A percentile compares a stretch with the other conserved stretches of the same genome.
Evolutionary conservation across 2,329 filamentous ascomycete genomes (phyloP).

Genomic region (Fusarium fujikuroi): DNA sequence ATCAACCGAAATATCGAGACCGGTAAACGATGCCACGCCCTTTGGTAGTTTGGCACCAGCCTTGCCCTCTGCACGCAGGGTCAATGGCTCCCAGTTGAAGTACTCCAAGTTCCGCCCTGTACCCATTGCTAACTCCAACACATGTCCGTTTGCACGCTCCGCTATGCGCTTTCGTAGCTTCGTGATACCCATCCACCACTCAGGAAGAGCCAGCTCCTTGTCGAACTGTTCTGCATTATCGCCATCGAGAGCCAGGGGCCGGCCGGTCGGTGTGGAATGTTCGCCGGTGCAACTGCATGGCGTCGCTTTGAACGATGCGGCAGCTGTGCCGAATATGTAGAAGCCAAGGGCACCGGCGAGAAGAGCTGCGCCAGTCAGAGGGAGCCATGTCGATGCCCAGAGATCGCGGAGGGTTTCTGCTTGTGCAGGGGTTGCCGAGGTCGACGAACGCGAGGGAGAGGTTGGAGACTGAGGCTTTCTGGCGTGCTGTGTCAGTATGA

Average conservation of each 20-base stretch:
- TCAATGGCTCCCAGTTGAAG: slow-evolving; percentile 65
- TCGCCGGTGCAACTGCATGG: slow-evolving; percentile 45
- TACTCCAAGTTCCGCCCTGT: slow-evolving; percentile 70
- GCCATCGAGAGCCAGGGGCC: slow-evolving; percentile 58
- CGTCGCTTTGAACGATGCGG: slow-evolving; percentile 48
- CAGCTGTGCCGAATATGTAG: slow-evolving; percentile 56
- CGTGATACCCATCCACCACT: slow-evolving; percentile 67
- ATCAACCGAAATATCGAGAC: slow-evolving; percentile 68
- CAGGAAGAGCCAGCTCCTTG: slow-evolving; percentile 65
- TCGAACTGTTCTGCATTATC: slow-evolving; percentile 67
- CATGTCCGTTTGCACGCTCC: slow-evolving; percentile 61
- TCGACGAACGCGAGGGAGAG: slow-evolving; percentile 3
- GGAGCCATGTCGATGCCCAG: slow-evolving; percentile 54
- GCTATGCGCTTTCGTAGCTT: slow-evolving; percentile 62
- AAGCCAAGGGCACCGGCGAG: slow-evolving; percentile 59
- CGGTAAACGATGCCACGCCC: slow-evolving; percentile 66
- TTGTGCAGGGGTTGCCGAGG: slow-evolving; percentile 33
- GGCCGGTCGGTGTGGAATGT: slow-evolving; percentile 58
- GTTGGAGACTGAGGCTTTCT: slow-evolving; percentile 28
- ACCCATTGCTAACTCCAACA: slow-evolving; percentile 71
- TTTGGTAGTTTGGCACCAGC: slow-evolving; percentile 2
- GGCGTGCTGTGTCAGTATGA: slow-evolving; percentile 13
- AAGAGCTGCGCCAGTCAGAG: slow-evolving; percentile 59
- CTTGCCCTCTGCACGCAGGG: slow-evolving; percentile 29
- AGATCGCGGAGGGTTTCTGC: slow-evolving; percentile 50